Evolutionary conservation across 148 eudicot species (phyloP), one percentile per base, ranked within the genome.

Genomic region (Bassia scoparia): DNA sequence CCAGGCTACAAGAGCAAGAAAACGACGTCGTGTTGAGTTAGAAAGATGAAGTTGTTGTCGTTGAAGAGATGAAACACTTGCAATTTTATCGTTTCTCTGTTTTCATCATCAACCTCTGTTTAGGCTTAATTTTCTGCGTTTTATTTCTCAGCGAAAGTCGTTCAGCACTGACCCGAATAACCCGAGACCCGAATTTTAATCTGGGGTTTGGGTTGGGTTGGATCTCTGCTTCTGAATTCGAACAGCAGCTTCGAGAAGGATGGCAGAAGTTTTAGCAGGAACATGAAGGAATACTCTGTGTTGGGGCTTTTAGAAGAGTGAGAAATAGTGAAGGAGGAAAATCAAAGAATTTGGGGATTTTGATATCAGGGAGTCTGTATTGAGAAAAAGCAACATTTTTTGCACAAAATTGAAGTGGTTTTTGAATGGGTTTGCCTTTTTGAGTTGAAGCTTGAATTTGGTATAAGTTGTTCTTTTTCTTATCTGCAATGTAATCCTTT

Each of bases 191-290:
- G 81, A 74, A 13, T 49, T 77, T 34, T 82, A 0, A 53, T 27
- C 58, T 82, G 86, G 76, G 85, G 23, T 82, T 82, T 81, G 85
- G 29, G 89, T 86, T 80, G n/a, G n/a, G n/a, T n/a, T 84, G 80
- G 62, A 84, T 49, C 1, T 97, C 97, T 2, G 98, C 93, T 71
- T 95, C 97, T 4, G 74, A 1, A 94, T 86, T 68, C 87, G 50
- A 30, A 93, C 69, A 18, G 93, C 90, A 6, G 93, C 89, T 74
- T 82, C 46, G 9, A 41, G 46, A 41, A 41, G 46, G 12, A 41
- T 41, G 8, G 46, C 46, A 41, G 93, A 89, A 6, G 93, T 91
- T 74, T 82, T 80, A 0, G 97, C 79, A 4, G 99, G 97, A 33
- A 91, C 77, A 61, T 90, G 82, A 56, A 92, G 90, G 29, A 83